Base-by-base conservation (phyloP, 1,284 basidiomycete genomes). In the Ceratorhiza oryzae-sativae region DNA sequence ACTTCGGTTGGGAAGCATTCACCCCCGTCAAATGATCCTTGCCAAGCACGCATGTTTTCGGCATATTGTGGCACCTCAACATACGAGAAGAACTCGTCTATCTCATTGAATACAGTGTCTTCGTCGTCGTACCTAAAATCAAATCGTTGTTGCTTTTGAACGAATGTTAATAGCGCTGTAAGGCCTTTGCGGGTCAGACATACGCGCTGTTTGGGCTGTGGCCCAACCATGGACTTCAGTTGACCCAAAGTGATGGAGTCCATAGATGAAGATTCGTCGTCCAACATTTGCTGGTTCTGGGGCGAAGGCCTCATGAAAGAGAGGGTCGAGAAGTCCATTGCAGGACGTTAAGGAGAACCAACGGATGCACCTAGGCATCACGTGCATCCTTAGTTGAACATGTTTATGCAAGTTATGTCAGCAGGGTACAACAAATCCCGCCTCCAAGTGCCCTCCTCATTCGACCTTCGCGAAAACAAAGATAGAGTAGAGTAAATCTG, bases 1-100 rank as follows among this genome's bases (percentile, higher is more conserved):
- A 46, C 46, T 55, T 59, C 48, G 71, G 18, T 30, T 27, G 51
- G 65, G 72, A 61, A 59, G 59, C 23, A 51, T 85, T 76, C 77
- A 90, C 93, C 90, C 80, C 88, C 88, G 42, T 85, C 81, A 78
- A 93, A 95, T 49, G 90, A 92, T 51, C 91, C 90, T 77, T 91
- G 88, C 91, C 95, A 98, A 53, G 91, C 90, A 77, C 89, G 90
- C 74, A 93, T 83, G 79, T 95, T 95, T 84, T 96, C 93, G 2
- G 89, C 88, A 15, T 96, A 89, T 79, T 95, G 92, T 0, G 91
- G 89, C 84, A 95, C 94, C 82, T 99, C 97, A 72, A 97, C 90
- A 82, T 98, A 99, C 30, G 95, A 95, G 82, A 97, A 99, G 82
- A 99, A 98, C 81, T 99, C 97, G 75, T 98, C 93, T 56, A 99